Base-by-base conservation (phyloP, 139 green algal species). In the Trebouxia sp. region DNA sequence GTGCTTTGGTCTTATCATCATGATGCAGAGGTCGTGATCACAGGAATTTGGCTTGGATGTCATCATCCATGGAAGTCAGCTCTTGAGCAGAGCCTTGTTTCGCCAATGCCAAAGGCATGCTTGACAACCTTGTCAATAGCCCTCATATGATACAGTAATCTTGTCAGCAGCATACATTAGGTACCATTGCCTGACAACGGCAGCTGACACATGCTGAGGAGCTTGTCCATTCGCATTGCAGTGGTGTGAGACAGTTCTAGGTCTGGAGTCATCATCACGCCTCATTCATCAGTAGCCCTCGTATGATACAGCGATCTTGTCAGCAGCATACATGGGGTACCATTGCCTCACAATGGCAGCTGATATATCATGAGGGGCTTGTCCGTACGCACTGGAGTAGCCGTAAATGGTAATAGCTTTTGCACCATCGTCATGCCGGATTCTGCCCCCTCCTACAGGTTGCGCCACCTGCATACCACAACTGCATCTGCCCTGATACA, bases 321-420 rank as follows among this genome's bases (percentile, higher is more conserved):
- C 62, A 45, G 62, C 32, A 10, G 85, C 72, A 62, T 93, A 92
- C 24, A 95, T 77, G 2, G 91, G 92, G 66, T 89, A 88, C 82
- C 85, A 90, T 37, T 82, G 81, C 28, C 80, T 53, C 53, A 94
- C 41, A 12, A 97, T 58, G 0, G 87, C 90, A 28, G 84, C 92
- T 9, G 85, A 80, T 20, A 97, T 72, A 35, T 96, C 88, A 75
- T 97, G 94, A 15, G 90, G 88, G 28, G 92, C 92, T 11, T 90
- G 87, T 5, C 91, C 92, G 81, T 95, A 97, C 0, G 89, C 94
- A 5, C 80, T 79, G 20, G 55, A 88, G 85, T 94, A 96, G 26
- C 94, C 94, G 81, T 94, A 97, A 3, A 97, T 83, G 12, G 47
- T 75, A 4, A 88, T 56, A 35, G 62, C 32, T 45, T 72, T 72